These are phyloP conservation scores for Flaveria linearis DNA, from an alignment of 129 eudicot species.

Conservation along the genomic window DNA sequence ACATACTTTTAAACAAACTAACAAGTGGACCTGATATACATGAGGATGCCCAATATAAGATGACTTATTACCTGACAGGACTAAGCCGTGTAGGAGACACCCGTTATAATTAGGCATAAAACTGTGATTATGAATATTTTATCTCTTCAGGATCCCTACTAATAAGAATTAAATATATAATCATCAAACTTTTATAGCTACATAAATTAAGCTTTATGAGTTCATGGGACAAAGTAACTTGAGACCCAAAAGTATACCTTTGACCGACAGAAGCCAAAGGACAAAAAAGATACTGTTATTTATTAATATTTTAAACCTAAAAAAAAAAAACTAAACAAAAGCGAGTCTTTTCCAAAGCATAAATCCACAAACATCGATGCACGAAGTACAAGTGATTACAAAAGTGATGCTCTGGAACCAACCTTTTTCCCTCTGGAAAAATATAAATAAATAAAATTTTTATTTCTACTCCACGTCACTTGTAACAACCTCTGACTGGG, in stretches of 20 bases:
- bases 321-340: background rate
- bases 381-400: conserved; percentile 31
- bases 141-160: too few species aligned
- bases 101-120: too few species aligned
- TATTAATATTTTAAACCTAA: background rate
- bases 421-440: conserved; percentile 26
- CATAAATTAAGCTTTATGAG: background rate
- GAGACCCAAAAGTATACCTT: conserved; percentile 24
- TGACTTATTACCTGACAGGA: too few species aligned
- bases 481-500: background rate
- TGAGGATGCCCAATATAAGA: too few species aligned
- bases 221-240: conserved; percentile 22
- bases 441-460: conserved; percentile 5
- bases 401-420: conserved; percentile 11
- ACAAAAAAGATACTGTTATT: conserved; percentile 13
- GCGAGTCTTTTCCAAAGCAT: conserved; percentile 27
- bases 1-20: too few species aligned
- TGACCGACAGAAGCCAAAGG: conserved; percentile 37
- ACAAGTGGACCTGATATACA: too few species aligned
- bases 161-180: background rate
- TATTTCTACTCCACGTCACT: conserved; percentile 20
- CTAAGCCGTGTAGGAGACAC: too few species aligned
- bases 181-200: background rate
- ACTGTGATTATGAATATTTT: too few species aligned
- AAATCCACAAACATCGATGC: conserved; percentile 11